phyloP scores from a whole-genome alignment of 306 rosid species.

The Vigna nakashimae region DNA sequence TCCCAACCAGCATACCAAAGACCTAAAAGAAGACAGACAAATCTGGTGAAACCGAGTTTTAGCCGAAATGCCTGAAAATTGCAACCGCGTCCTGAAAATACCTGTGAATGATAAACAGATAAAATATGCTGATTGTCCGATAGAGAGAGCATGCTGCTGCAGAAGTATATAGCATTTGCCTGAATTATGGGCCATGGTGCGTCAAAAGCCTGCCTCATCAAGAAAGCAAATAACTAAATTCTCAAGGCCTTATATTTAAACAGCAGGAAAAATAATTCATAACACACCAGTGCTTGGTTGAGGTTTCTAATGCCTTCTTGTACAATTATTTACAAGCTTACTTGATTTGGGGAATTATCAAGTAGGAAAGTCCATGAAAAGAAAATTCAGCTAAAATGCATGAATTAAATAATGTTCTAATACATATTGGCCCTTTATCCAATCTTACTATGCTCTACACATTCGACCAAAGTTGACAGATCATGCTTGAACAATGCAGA shows the following conservation, averaged over 20 bases:
- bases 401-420: neutral
- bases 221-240: constrained; percentile 42
- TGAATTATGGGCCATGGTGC: constrained; percentile 97
- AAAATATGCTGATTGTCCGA: constrained; percentile 81
- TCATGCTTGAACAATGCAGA: too few relatives aligned
- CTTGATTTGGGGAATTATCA: constrained; percentile 16
- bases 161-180: constrained; percentile 93
- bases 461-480: too few relatives aligned
- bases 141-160: constrained; percentile 78
- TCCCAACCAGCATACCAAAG: constrained; percentile 76
- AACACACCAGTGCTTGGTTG: constrained; percentile 12
- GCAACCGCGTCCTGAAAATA: constrained; percentile 41
- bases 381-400: constrained; percentile 36
- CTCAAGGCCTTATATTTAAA: constrained; percentile 33
- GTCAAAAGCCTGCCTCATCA: constrained; percentile 86
- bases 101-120: constrained; percentile 79
- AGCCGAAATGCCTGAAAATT: constrained; percentile 26
- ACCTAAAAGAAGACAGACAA: constrained; percentile 58
- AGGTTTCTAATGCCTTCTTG: constrained; percentile 16
- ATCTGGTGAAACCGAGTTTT: constrained; percentile 34
- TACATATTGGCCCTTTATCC: too few relatives aligned
- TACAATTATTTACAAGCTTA: constrained; percentile 27
- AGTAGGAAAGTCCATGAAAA: constrained; percentile 19
- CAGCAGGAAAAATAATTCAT: constrained; percentile 29
- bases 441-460: too few relatives aligned